Conservation (phyloP, 129 eudicot genomes). For the Artemisia argyi region DNA sequence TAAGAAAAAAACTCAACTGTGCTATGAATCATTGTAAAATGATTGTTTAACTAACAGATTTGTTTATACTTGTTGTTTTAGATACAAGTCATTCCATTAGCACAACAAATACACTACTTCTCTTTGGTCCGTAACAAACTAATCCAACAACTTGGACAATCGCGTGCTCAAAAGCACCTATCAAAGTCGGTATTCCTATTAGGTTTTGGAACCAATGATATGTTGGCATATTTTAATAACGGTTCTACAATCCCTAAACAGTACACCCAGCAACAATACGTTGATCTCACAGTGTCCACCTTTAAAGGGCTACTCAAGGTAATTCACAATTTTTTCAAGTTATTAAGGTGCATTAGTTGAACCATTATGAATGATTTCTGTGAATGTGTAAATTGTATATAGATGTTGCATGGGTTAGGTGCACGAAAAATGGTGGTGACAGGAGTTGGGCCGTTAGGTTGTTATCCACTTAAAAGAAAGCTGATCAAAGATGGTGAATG, state of each 20-base stretch:
- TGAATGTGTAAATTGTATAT: neutral
- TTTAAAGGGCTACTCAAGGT: slow-evolving; percentile 58
- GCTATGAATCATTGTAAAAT: slow-evolving; percentile 65
- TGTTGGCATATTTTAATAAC: slow-evolving; percentile 42
- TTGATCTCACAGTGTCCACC: slow-evolving; percentile 51
- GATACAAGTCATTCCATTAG: slow-evolving; percentile 49
- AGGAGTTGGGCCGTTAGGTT: slow-evolving; percentile 66
- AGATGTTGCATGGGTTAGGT: slow-evolving; percentile 58
- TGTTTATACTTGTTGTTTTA: neutral
- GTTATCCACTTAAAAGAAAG: slow-evolving; percentile 61
- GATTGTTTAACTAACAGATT: neutral
- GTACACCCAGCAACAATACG: slow-evolving; percentile 49
- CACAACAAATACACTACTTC: slow-evolving; percentile 53
- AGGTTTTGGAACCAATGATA: slow-evolving; percentile 79
- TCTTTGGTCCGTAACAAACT: slow-evolving; percentile 41
- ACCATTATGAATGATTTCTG: neutral
- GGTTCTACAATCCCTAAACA: slow-evolving; percentile 28
- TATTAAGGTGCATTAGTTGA: neutral
- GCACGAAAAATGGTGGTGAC: slow-evolving; percentile 51
- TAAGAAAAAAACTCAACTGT: slow-evolving; percentile 58
- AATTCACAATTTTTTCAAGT: neutral
- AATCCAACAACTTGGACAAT: slow-evolving; percentile 38
- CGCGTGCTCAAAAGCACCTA: slow-evolving; percentile 42
- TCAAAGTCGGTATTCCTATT: slow-evolving; percentile 57
- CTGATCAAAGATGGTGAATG: slow-evolving; percentile 46